Percentiles rank a stretch among this genome's conserved stretches.
Evolutionary conservation across 1,284 basidiomycete genomes (phyloP).

Genomic region (Boletus chippewaensis): DNA sequence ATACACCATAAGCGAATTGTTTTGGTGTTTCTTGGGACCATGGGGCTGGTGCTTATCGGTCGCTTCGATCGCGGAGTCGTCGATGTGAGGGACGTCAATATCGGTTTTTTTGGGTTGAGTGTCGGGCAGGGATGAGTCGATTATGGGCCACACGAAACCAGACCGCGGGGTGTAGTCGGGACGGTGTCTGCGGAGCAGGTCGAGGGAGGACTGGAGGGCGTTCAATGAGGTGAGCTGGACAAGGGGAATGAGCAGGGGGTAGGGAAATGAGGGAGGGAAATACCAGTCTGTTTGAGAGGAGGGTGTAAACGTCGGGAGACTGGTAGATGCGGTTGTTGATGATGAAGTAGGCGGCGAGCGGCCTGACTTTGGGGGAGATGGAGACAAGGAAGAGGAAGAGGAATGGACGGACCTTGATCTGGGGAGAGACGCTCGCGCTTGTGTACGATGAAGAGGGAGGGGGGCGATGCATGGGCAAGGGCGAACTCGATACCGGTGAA

Average conservation of each 20-base stretch:
- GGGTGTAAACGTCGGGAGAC: constrained; percentile 73
- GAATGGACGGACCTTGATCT: constrained; percentile 56
- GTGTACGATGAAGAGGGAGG: constrained; percentile 78
- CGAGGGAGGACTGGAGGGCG: constrained; percentile 66
- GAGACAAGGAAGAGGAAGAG: background rate
- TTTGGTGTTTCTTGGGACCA: constrained; percentile 52
- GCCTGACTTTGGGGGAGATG: constrained; percentile 44
- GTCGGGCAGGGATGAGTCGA: constrained; percentile 45
- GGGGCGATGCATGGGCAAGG: constrained; percentile 69
- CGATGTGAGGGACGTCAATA: constrained; percentile 24
- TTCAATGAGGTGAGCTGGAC: constrained; percentile 62
- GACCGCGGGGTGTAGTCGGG: constrained; percentile 75
- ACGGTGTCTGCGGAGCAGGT: constrained; percentile 58
- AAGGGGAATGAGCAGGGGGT: constrained; percentile 5
- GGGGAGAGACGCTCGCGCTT: constrained; percentile 76
- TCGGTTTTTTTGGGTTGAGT: constrained; percentile 40
- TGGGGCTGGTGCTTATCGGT: constrained; percentile 27
- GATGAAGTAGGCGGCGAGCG: constrained; percentile 77
- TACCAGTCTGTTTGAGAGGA: constrained; percentile 77
- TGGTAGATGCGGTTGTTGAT: constrained; percentile 83
- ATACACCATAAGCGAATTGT: constrained; percentile 58
- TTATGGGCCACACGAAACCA: constrained; percentile 75
- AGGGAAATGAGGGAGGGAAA: background rate
- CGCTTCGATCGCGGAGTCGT: constrained; percentile 22
- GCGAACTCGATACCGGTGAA: constrained; percentile 82